Base-by-base conservation (phyloP, 1,284 basidiomycete genomes). In the Puccinia hordei region DNA sequence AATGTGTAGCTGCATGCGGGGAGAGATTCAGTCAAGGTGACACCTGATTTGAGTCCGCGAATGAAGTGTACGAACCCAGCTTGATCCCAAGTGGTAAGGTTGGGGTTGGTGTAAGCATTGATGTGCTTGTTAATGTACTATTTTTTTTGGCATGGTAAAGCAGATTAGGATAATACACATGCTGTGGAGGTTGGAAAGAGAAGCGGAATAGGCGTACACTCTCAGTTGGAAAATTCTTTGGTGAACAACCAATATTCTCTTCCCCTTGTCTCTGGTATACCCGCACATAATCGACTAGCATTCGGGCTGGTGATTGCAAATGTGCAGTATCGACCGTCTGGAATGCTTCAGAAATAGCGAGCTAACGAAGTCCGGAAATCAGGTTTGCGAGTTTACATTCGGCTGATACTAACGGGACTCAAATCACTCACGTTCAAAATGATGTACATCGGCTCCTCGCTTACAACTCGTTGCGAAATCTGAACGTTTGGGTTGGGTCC, bases 341-440 rank as follows among this genome's bases (percentile, higher is more conserved):
- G 22, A 80, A 80, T 33, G 78, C 41, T 35, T 69, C 78, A 51
- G 78, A 80, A 12, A 80, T 73, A 38, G 55, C 78, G 41, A 80
- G 59, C 78, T 80, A 27, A 38, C 4, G 19, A 30, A 51, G 46
- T 5, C 1, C 5, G 19, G 24, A 24, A 13, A 46, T 66, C 15
- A 66, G 38, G 22, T n/a, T n/a, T n/a, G n/a, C n/a, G n/a, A n/a
- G n/a, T n/a, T n/a, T 66, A 22, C 27, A 24, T 57, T 61, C 3
- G 51, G 13, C 49, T 77, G 22, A 74, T 63, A 9, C 33, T 19
- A 13, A 19, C 8, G 35, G 24, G 33, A 51, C 35, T 73, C 22
- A 82, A 82, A 72, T 83, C 83, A 51, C 84, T 82, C 44, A 84
- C 81, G 73, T 85, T 85, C 72, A 84, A 78, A 74, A 85, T 84